Evolutionary conservation across 352 stramenopile genomes (phyloP).

Genomic region (Lagenidium sp.): DNA sequence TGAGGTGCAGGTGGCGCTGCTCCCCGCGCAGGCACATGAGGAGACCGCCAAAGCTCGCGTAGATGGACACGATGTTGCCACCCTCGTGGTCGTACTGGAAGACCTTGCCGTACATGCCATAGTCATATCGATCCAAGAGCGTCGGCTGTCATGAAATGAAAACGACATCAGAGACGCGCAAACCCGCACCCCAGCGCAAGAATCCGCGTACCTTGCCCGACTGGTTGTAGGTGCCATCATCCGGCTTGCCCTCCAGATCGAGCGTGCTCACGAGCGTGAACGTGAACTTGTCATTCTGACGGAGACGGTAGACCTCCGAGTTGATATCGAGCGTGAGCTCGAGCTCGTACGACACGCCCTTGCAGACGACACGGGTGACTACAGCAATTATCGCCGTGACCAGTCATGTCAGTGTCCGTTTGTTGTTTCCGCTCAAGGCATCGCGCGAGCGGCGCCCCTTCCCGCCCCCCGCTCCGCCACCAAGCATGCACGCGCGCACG

Average conservation of each 20-base stretch:
- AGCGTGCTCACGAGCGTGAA: slow-evolving; percentile 94
- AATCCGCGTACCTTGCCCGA: slow-evolving; percentile 65
- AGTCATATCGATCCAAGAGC: slow-evolving; percentile 97
- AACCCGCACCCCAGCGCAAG: neutral
- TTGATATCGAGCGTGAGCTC: slow-evolving; percentile 97
- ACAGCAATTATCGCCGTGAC: too few relatives aligned
- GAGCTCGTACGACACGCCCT: slow-evolving; percentile 96
- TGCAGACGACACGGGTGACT: slow-evolving; percentile 95
- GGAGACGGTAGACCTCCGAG: slow-evolving; percentile 95
- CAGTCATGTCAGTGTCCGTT: too few relatives aligned
- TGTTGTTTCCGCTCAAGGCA: too few relatives aligned
- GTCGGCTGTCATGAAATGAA: slow-evolving; percentile 38
- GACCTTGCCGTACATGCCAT: slow-evolving; percentile 98
- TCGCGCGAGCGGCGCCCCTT: too few relatives aligned
- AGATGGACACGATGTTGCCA: slow-evolving; percentile 91
- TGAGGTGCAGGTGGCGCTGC: slow-evolving; percentile 94
- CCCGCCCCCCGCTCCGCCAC: too few relatives aligned
- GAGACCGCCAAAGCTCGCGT: slow-evolving; percentile 95
- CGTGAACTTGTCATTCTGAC: slow-evolving; percentile 95
- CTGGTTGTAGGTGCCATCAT: slow-evolving; percentile 92
- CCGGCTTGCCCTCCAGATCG: slow-evolving; percentile 94
- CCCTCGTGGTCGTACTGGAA: slow-evolving; percentile 97
- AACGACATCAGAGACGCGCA: slow-evolving; percentile 1
- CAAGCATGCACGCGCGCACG: neutral
- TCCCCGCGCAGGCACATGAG: slow-evolving; percentile 97